These are phyloP conservation scores for Voacanga thouarsii DNA, from an alignment of 257 asterid genomes.

Conservation along the genomic window DNA sequence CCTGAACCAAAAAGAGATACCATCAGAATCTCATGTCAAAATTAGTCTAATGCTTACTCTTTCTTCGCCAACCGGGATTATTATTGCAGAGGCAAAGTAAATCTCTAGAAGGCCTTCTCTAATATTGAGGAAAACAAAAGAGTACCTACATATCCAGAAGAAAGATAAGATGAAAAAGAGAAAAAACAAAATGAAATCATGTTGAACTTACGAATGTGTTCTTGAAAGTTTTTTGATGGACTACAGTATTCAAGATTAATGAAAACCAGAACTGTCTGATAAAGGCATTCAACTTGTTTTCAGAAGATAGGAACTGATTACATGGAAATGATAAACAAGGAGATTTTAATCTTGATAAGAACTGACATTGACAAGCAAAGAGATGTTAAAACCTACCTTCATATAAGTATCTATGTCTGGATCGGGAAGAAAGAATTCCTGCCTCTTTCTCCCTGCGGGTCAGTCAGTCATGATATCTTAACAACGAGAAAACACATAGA, in stretches of 20 bases:
- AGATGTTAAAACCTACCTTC: slow-evolving; percentile 48
- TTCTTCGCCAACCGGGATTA: too few species aligned
- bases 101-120: background rate
- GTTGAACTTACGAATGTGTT: background rate
- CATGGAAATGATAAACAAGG: background rate
- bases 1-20: too few species aligned
- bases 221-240: too few species aligned
- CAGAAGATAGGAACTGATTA: background rate
- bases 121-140: background rate
- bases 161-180: background rate
- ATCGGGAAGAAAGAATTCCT: slow-evolving; percentile 69
- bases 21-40: too few species aligned
- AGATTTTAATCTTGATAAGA: too few species aligned
- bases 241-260: background rate
- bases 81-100: background rate
- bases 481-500: slow-evolving; percentile 5
- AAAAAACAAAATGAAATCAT: background rate
- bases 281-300: background rate
- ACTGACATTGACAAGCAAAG: too few species aligned
- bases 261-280: background rate
- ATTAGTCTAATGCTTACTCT: too few species aligned
- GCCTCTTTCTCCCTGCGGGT: slow-evolving; percentile 62
- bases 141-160: background rate
- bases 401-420: slow-evolving; percentile 65
- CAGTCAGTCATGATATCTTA: slow-evolving; percentile 56